Evolutionary conservation across 257 asterid genomes (phyloP).

Genomic region (Phtheirospermum japonicum): DNA sequence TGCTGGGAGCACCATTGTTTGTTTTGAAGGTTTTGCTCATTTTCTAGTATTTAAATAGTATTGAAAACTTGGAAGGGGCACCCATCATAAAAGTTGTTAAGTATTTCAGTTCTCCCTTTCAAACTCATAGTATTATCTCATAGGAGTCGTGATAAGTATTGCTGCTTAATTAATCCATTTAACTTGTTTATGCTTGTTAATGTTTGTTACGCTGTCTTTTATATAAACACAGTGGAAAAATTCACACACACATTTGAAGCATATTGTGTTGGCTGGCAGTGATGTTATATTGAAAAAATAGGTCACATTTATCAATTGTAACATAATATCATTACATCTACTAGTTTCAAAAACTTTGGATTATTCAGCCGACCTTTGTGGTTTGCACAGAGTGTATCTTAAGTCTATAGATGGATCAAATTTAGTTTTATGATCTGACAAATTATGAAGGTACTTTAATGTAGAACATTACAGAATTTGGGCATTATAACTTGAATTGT

Average conservation of each 20-base stretch:
- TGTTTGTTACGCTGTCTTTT: slow-evolving; percentile 17
- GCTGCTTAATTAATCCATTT: slow-evolving; percentile 21
- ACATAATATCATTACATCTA: slow-evolving; percentile 1
- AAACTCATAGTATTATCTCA: slow-evolving; percentile 18
- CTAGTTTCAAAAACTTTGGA: slow-evolving; percentile 11
- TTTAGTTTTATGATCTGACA: neutral
- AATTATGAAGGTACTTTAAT: slow-evolving; percentile 1
- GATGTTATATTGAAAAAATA: slow-evolving; percentile 15
- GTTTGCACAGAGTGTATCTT: neutral
- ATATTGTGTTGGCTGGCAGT: slow-evolving; percentile 8
- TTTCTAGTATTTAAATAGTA: neutral
- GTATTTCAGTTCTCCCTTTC: slow-evolving; percentile 17
- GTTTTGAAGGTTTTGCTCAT: slow-evolving; percentile 22
- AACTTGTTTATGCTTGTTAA: slow-evolving; percentile 17
- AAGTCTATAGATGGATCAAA: slow-evolving; percentile 3
- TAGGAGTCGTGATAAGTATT: slow-evolving; percentile 13
- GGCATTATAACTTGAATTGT: neutral
- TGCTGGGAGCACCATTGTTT: slow-evolving; percentile 12
- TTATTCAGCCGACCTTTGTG: neutral
- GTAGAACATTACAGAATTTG: slow-evolving; percentile 7
- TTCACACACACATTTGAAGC: neutral
- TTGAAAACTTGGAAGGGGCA: neutral
- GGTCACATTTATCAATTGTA: neutral
- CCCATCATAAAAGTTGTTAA: neutral
- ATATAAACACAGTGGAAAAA: neutral